Evolutionary conservation across 371 early-diverging fungal genomes (phyloP).

Genomic region (Rhizomucor pusillus): DNA sequence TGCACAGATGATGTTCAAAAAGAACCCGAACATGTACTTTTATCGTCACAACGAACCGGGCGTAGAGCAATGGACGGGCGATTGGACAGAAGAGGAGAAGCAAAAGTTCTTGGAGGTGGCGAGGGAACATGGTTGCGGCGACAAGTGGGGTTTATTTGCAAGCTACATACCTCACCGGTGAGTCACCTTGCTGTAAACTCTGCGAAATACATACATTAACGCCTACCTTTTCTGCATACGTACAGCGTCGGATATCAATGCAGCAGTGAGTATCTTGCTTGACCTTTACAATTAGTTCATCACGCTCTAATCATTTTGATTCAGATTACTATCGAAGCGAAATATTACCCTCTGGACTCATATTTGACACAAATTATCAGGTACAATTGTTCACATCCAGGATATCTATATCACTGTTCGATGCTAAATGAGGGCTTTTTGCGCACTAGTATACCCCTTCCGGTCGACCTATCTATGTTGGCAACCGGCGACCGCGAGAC

Average conservation of each 20-base stretch:
- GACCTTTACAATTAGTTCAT: neutral
- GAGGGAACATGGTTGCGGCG: constrained; percentile 54
- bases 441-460: constrained; percentile 30
- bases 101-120: constrained; percentile 55
- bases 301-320: neutral
- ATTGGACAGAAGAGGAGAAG: constrained; percentile 69
- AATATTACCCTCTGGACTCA: constrained; percentile 58
- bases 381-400: constrained; percentile 8
- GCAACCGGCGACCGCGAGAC: constrained; percentile 19
- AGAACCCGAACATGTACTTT: constrained; percentile 75
- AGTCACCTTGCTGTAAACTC: constrained; percentile 3
- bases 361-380: constrained; percentile 69
- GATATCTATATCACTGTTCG: neutral
- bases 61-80: constrained; percentile 69
- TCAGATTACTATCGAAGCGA: constrained; percentile 67
- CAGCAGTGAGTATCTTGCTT: constrained; percentile 46
- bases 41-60: constrained; percentile 75
- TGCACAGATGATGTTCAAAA: constrained; percentile 64
- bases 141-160: constrained; percentile 75
- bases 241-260: constrained; percentile 70
- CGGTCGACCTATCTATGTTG: constrained; percentile 34
- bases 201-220: neutral
- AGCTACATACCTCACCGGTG: constrained; percentile 72
- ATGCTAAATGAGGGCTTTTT: neutral
- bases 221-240: neutral